phyloP scores from a whole-genome alignment of 257 asterid genomes.

The Lantana camara region DNA sequence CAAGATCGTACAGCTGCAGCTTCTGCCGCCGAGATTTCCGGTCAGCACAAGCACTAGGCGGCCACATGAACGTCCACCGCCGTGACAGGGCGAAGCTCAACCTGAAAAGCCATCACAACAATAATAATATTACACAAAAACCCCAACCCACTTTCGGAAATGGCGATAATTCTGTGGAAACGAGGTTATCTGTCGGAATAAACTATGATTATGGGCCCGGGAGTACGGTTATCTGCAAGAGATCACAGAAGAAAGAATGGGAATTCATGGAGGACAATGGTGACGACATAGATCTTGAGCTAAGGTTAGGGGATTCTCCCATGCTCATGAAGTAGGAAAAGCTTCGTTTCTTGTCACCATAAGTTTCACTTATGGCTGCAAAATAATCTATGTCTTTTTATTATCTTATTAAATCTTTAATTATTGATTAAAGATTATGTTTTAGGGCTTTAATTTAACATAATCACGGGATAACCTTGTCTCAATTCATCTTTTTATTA shows the following conservation, averaged over 20 bases:
- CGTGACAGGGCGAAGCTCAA: slow-evolving; percentile 68
- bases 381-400: no score
- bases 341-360: background rate
- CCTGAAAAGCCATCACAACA: slow-evolving; percentile 26
- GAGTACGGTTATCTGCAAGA: slow-evolving; percentile 30
- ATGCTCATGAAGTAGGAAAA: slow-evolving; percentile 12
- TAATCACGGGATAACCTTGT: background rate
- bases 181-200: slow-evolving; percentile 29
- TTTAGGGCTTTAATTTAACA: no score
- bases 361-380: background rate
- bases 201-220: background rate
- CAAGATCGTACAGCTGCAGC: slow-evolving; percentile 59
- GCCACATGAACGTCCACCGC: slow-evolving; percentile 80
- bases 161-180: slow-evolving; percentile 12
- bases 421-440: background rate
- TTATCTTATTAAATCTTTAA: no score
- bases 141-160: background rate
- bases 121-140: no score
- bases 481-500: background rate
- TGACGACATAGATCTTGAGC: slow-evolving; percentile 75
- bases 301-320: slow-evolving; percentile 63
- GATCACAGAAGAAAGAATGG: slow-evolving; percentile 24
- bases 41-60: slow-evolving; percentile 80
- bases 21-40: slow-evolving; percentile 61
- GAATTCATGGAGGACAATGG: background rate